Percentiles rank a stretch among this genome's conserved stretches.
phyloP scores from a whole-genome alignment of 257 asterid genomes.

The Ilex asprella region DNA sequence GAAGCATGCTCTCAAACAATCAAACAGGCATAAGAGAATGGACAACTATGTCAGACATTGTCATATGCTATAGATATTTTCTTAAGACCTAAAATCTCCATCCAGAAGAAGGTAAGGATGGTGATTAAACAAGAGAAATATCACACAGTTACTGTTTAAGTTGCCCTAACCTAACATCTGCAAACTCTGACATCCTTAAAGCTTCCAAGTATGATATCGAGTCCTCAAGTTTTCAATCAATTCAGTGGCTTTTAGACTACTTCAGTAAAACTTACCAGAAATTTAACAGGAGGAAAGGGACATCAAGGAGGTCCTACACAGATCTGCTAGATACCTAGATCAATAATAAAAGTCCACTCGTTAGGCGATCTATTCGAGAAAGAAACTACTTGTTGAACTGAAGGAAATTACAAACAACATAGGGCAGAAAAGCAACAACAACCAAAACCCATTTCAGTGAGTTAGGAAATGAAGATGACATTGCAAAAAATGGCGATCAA shows the following conservation, averaged over 20 bases:
- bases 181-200: neutral
- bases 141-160: neutral
- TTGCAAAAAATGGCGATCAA: neutral
- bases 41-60: neutral
- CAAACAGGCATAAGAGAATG: constrained; percentile 20
- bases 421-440: neutral
- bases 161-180: neutral
- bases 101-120: too few species aligned
- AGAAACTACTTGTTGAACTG: neutral
- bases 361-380: constrained; percentile 32
- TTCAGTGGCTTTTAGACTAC: neutral
- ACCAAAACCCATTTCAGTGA: neutral
- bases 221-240: neutral
- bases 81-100: neutral
- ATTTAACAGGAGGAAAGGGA: constrained; percentile 37
- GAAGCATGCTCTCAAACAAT: constrained; percentile 39
- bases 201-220: too few species aligned
- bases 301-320: constrained; percentile 58
- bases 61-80: too few species aligned
- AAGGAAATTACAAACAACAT: neutral
- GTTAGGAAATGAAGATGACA: neutral
- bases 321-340: constrained; percentile 84
- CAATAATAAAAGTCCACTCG: constrained; percentile 52
- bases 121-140: too few species aligned
- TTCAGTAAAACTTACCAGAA: constrained; percentile 61